Base-by-base conservation (phyloP, 2,329 filamentous ascomycete species). In the Xylariaceae sp. region DNA sequence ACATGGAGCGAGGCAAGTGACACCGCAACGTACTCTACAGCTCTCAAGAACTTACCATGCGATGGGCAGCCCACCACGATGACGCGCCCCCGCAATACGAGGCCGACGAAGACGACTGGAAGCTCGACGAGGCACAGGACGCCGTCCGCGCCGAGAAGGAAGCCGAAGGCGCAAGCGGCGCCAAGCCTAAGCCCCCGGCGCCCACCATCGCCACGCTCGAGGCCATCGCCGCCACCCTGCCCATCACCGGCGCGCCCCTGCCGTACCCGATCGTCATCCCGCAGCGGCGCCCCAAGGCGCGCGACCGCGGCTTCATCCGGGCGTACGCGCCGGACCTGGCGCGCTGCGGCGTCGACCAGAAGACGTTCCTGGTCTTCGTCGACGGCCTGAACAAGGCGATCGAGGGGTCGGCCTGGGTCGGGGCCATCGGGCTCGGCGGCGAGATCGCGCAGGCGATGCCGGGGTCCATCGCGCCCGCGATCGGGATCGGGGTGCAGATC, bases 291-390 rank as follows among this genome's bases (percentile, higher is more conserved):
- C 54, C 54, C 4, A 47, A 51, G 26, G 33, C 45, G 11, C 51
- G 53, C 15, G 34, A 35, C 2, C 47, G 53, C 4, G 55, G 55
- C 8, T 57, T 57, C 39, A 43, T 57, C 24, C 43, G 50, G 19
- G 55, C 55, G 2, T 57, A 57, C 29, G 51, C 52, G 13, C 55
- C 55, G 1, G 49, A 49, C 29, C 36, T 57, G 3, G 38, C 42
- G 31, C 19, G 34, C 4, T 51, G 43, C 31, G 53, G 51, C 19
- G 53, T 57, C n/a, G 53, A 55, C 35, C 39, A 52, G 33, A 15
- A 19, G 0, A 54, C 44, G 2, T 57, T 55, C 19, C 44, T 56
- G 42, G 39, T 34, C 4, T 55, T 57, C 30, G 40, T 56, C 9
- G 49, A 57, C n/a, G 47, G 45, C 32, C 44, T 56, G 13, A 44